Base-by-base conservation (phyloP, 169 alveolate species). In the Eimeria sp. region DNA sequence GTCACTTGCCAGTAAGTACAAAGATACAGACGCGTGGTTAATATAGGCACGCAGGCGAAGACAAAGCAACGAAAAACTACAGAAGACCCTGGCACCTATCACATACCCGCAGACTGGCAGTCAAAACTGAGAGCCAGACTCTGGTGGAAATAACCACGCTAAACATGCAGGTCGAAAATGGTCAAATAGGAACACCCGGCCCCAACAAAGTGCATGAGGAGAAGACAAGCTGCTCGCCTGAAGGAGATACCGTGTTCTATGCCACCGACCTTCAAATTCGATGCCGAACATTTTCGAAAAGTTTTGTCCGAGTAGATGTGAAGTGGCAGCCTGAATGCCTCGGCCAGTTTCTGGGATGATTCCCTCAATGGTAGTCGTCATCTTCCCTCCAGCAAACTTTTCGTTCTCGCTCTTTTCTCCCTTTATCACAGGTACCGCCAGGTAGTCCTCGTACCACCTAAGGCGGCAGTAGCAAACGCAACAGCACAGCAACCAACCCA, bases 351-450 rank as follows among this genome's bases (percentile, higher is more conserved):
- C 99, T n/a, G 99, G 99, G 80, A 99, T 98, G 87, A 98, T 98
- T 18, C 99, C 99, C 98, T 99, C 99, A 72, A 99, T 98, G 43
- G 99, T 99, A 25, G 99, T 99, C 6, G 99, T 99, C 96, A 90
- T 98, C 95, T 98, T 97, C n/a, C 99, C 99, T 5, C 99, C 99
- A n/a, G 99, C 99, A 96, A 99, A 99, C 97, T 99, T 99, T 97
- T 99, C 99, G 54, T 97, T 97, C 97, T 99, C 99, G 57, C 99
- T 97, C 98, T 99, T 99, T 70, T 98, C 97, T 13, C 99, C 99
- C 90, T 99, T 98, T n/a, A 99, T 98, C 76, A 99, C 99, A 4
- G 99, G 99, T 25, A 99, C 99, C 20, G 99, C 99, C 82, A 99
- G 96, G 88, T 98, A 96, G 96, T 99, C 99, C 97, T 99, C 99